A percentile compares a stretch with the other conserved stretches of the same genome.
Conservation (phyloP, 345 rosid species). For the Euphorbia pulcherrima region DNA sequence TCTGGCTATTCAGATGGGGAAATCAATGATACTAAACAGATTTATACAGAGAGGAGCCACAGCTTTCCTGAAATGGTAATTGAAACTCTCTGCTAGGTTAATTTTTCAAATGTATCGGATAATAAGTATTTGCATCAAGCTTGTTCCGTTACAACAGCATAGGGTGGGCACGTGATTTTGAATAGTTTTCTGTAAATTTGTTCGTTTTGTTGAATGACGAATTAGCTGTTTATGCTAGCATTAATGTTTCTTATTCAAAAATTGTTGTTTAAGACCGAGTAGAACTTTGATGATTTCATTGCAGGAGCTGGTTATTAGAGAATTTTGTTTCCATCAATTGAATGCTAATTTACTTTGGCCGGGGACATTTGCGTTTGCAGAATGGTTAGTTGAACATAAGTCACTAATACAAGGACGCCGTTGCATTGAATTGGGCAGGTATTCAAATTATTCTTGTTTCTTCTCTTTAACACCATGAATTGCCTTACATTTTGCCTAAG, state of each 20-base stretch:
- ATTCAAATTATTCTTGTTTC: slow-evolving; percentile 24
- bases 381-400: slow-evolving; percentile 67
- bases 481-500: not conserved
- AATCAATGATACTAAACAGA: slow-evolving; percentile 41
- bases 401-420: slow-evolving; percentile 49
- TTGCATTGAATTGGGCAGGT: slow-evolving; percentile 93
- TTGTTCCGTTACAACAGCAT: not conserved
- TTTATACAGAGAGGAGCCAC: slow-evolving; percentile 75
- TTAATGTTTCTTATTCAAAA: not conserved
- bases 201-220: not conserved
- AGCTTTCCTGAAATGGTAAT: slow-evolving; percentile 74
- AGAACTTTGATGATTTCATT: not conserved
- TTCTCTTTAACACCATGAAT: not conserved
- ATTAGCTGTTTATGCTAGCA: not conserved
- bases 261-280: not conserved
- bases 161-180: not conserved
- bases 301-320: slow-evolving; percentile 74
- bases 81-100: not conserved
- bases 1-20: slow-evolving; percentile 37
- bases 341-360: slow-evolving; percentile 99
- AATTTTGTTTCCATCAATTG: slow-evolving; percentile 81
- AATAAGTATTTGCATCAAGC: not conserved
- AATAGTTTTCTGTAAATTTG: not conserved
- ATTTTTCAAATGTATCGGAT: not conserved
- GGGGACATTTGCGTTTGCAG: slow-evolving; percentile 83